Conservation (phyloP, 2,329 filamentous ascomycete species). For the Colletotrichum sp. region DNA sequence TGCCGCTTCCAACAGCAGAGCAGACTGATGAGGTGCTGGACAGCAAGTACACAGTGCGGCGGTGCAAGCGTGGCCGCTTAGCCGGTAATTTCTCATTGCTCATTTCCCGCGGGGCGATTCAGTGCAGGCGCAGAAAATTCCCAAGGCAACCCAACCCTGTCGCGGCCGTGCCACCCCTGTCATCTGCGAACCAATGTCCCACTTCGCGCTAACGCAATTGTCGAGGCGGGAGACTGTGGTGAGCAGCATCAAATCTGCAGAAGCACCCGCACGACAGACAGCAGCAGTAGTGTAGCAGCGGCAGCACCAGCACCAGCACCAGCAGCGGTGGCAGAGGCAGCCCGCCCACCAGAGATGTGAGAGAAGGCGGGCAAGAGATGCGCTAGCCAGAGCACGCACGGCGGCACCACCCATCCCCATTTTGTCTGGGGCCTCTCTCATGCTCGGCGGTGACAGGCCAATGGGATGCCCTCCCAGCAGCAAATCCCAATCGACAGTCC, state of each 20-base stretch:
- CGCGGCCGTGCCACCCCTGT: neutral
- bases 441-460: neutral
- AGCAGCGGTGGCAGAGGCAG: slow-evolving; percentile 5
- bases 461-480: neutral
- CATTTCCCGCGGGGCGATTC: slow-evolving; percentile 20
- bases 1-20: neutral
- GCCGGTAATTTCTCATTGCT: slow-evolving; percentile 16
- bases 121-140: slow-evolving; percentile 20
- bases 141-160: neutral
- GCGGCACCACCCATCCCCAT: neutral
- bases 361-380: slow-evolving; percentile 1
- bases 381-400: neutral
- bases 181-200: neutral
- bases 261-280: neutral
- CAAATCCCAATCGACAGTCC: neutral
- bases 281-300: neutral
- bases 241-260: neutral
- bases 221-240: neutral
- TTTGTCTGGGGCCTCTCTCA: neutral
- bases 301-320: neutral
- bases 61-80: neutral
- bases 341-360: neutral
- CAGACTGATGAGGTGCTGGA: neutral
- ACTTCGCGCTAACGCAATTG: slow-evolving; percentile 6
- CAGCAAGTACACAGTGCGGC: neutral